A percentile compares a stretch with the other conserved stretches of the same genome.
Evolutionary conservation across 352 stramenopile genomes (phyloP).

Genomic region (Globisporangium middletonii): DNA sequence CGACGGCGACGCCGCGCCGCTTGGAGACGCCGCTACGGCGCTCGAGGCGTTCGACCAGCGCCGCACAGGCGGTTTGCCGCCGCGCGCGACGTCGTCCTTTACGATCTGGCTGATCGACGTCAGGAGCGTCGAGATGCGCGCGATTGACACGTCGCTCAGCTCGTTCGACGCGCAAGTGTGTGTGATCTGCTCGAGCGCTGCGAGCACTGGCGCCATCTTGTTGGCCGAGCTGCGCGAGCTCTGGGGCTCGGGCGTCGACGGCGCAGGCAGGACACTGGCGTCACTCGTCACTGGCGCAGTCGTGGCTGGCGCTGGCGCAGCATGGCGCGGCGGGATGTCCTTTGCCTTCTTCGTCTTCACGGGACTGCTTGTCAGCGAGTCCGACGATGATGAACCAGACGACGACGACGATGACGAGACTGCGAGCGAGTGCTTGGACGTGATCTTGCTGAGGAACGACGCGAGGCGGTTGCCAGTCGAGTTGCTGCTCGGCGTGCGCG

Average conservation of each 20-base stretch:
- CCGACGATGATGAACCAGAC: background rate
- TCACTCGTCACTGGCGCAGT: background rate
- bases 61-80: conserved; percentile 34
- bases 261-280: too few species aligned
- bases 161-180: conserved; percentile 53
- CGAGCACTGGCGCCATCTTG: conserved; percentile 39
- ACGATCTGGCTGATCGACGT: conserved; percentile 66
- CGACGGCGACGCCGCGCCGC: conserved; percentile 13
- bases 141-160: conserved; percentile 55
- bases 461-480: conserved; percentile 23
- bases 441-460: conserved; percentile 27
- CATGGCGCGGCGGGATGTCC: background rate
- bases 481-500: background rate
- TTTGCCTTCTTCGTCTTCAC: background rate
- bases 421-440: conserved; percentile 4
- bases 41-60: conserved; percentile 28
- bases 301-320: background rate
- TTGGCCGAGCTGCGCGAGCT: background rate
- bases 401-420: background rate
- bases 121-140: conserved; percentile 58
- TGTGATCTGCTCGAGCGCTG: conserved; percentile 38
- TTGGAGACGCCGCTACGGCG: conserved; percentile 10
- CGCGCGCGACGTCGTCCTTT: conserved; percentile 33
- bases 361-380: background rate
- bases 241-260: background rate